phyloP scores from a whole-genome alignment of 2,329 filamentous ascomycete genomes.

The Calonectria crousiana region DNA sequence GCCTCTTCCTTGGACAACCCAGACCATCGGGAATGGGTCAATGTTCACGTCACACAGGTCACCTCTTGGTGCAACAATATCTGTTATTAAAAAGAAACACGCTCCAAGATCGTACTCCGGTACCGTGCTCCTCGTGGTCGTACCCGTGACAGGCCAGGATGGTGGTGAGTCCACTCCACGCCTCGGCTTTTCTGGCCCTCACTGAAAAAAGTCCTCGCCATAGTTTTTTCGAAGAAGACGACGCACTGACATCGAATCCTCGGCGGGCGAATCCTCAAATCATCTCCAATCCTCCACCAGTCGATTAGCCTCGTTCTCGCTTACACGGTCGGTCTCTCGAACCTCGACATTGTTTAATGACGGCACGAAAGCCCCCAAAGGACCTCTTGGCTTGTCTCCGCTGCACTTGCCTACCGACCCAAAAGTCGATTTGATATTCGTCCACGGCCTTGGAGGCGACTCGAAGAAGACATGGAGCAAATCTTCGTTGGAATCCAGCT shows the following conservation, averaged over 20 bases:
- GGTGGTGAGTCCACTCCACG: conserved; percentile 8
- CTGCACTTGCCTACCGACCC: conserved; percentile 37
- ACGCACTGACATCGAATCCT: conserved; percentile 20
- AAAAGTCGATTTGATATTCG: conserved; percentile 49
- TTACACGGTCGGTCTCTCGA: not conserved
- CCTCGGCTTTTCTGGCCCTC: not conserved
- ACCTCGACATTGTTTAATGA: not conserved
- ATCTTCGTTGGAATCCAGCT: conserved; percentile 35
- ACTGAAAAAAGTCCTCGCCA: not conserved
- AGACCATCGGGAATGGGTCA: not conserved
- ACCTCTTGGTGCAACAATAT: not conserved
- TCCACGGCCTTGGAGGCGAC: conserved; percentile 55
- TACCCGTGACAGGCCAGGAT: conserved; percentile 15
- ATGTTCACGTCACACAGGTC: not conserved
- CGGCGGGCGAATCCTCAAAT: conserved; percentile 3
- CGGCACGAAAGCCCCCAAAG: not conserved
- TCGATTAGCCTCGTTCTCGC: conserved; percentile 24
- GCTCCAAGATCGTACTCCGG: not conserved
- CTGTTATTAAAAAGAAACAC: not conserved
- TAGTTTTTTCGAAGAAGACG: conserved; percentile 35
- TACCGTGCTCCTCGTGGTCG: not conserved
- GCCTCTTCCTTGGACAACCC: not conserved
- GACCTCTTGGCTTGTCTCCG: conserved; percentile 33
- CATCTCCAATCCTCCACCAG: conserved; percentile 13
- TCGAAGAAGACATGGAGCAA: conserved; percentile 55